phyloP scores from a whole-genome alignment of 2,329 filamentous ascomycete species.

The Botrytis tulipae region DNA sequence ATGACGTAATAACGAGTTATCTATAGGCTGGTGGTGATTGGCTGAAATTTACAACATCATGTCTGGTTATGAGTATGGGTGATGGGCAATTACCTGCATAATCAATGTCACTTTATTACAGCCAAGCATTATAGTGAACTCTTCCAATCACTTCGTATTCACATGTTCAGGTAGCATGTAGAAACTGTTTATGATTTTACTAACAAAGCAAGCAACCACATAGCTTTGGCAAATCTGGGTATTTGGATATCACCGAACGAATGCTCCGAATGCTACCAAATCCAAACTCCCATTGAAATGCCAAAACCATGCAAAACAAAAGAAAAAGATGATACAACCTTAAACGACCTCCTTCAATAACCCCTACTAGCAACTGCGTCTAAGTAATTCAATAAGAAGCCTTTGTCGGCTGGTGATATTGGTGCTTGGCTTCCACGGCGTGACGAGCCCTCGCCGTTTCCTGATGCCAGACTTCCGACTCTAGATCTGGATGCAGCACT shows the following conservation, averaged over 20 bases:
- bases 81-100: neutral
- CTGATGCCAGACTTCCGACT: conserved; percentile 36
- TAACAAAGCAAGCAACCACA: conserved; percentile 5
- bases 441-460: conserved; percentile 26
- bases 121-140: neutral
- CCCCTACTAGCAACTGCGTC: conserved; percentile 45
- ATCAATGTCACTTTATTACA: neutral
- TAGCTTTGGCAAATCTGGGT: conserved; percentile 14
- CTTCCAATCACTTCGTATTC: neutral
- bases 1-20: conserved; percentile 13
- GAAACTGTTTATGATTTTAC: neutral
- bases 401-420: conserved; percentile 69
- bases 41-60: neutral
- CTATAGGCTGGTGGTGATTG: neutral
- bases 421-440: conserved; percentile 52
- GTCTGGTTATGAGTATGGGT: too few species aligned
- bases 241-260: conserved; percentile 15
- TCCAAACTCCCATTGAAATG: conserved; percentile 15
- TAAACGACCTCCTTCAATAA: conserved; percentile 9
- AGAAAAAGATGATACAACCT: neutral
- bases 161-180: neutral
- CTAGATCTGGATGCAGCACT: conserved; percentile 32
- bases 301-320: conserved; percentile 13
- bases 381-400: conserved; percentile 74
- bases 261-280: conserved; percentile 16